These are phyloP conservation scores for Drechslerella dactyloides DNA, from an alignment of 2,329 filamentous ascomycete genomes.

Conservation along the genomic window DNA sequence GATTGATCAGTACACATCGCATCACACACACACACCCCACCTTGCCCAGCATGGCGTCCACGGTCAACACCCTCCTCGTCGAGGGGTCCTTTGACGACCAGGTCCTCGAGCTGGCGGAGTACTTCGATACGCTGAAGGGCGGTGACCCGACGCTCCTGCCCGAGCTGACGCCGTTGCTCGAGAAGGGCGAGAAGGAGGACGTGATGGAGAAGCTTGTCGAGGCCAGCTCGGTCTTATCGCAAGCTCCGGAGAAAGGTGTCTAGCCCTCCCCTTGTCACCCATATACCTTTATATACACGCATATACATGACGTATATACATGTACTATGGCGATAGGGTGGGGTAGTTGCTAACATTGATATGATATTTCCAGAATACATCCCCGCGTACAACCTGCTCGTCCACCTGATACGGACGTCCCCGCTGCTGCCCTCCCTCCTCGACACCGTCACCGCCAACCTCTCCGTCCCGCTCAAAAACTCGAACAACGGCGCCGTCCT, in stretches of 20 bases:
- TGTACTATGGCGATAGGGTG: conserved; percentile 12
- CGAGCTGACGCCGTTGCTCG: conserved; percentile 74
- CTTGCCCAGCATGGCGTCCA: conserved; percentile 55
- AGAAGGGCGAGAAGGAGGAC: conserved; percentile 77
- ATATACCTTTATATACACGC: conserved; percentile 31
- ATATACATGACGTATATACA: conserved; percentile 22
- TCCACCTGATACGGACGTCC: conserved; percentile 88
- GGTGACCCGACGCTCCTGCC: conserved; percentile 64
- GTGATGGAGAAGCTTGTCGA: conserved; percentile 87
- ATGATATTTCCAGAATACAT: conserved; percentile 79
- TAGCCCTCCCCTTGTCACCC: background rate
- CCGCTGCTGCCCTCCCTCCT: conserved; percentile 85
- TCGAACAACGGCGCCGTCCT: conserved; percentile 87
- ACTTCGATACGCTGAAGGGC: conserved; percentile 80
- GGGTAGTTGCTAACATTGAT: conserved; percentile 55
- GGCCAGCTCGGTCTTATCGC: conserved; percentile 77
- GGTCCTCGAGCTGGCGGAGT: conserved; percentile 85
- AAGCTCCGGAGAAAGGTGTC: conserved; percentile 83
- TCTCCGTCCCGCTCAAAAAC: conserved; percentile 82
- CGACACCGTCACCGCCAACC: conserved; percentile 84
- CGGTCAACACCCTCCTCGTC: conserved; percentile 66
- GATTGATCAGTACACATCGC: background rate
- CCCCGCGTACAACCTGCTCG: conserved; percentile 93
- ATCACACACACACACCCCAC: conserved; percentile 12
- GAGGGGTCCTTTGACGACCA: conserved; percentile 84